Base-by-base conservation (phyloP, 305 asterid species). In the Fraxinus angustifolia region DNA sequence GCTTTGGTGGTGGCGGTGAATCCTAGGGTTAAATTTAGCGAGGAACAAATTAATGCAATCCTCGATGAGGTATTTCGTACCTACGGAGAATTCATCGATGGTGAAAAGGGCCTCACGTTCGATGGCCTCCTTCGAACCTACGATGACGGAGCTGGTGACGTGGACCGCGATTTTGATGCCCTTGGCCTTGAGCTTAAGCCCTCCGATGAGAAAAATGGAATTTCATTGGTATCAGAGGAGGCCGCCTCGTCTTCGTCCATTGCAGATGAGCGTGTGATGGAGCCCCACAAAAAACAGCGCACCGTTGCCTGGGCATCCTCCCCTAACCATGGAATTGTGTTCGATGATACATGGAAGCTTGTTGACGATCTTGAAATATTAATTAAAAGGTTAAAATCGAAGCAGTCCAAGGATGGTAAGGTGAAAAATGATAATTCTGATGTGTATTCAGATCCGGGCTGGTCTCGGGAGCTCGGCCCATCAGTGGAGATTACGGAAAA, bases 61-160 rank as follows among this genome's bases (percentile, higher is more conserved):
- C 93, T 96, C 78, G 98, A 94, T 77, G 97, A 94, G 84, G 95
- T 96, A 28, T 96, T 96, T 88, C 93, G 94, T 8, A 94, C 98
- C 6, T 96, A 96, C 79, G 90, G 91, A 2, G 97, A 92, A 19
- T 96, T 94, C 84, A 92, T 94, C 79, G 92, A 96, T 78, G 88
- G 90, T 11, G 97, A 92, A 19, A 93, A 86, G 83, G 99, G 98
- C 7, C 94, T 96, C 76, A 91, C 97, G 10, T 91, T 88, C n/a
- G 98, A 92, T 58, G 99, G 98, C 82, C 93, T 94, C 4, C 87
- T 96, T 26, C 95, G 99, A 1, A 96, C 98, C 5, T 96, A 96
- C 40, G 99, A 96, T 83, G 99, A 96, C 78, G 98, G 97, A 4
- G 99, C 99, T 6, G 99, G 97, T 2, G 99, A 96, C 58, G 98